phyloP scores from a whole-genome alignment of 1,284 basidiomycete genomes.

The Cryptococcus neoformans region DNA sequence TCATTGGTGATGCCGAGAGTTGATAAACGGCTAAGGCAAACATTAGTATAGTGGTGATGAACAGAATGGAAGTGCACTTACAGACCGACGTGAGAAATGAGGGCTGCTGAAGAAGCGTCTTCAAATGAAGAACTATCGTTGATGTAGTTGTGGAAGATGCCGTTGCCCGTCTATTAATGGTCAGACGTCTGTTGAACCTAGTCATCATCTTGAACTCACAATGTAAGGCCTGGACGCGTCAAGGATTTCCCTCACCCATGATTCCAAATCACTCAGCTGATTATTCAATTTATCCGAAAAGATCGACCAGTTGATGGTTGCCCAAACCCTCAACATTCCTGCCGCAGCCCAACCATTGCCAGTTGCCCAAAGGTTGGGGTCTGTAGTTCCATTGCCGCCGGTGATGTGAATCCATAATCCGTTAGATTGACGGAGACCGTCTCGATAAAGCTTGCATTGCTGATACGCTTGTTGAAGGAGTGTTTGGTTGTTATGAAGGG shows the following conservation, averaged over 20 bases:
- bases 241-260: slow-evolving; percentile 53
- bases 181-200: not conserved
- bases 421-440: slow-evolving; percentile 40
- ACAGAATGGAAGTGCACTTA: slow-evolving; percentile 50
- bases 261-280: slow-evolving; percentile 48
- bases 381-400: slow-evolving; percentile 33
- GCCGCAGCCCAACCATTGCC: slow-evolving; percentile 56
- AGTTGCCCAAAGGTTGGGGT: slow-evolving; percentile 44
- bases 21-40: slow-evolving; percentile 36
- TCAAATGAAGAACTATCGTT: slow-evolving; percentile 62
- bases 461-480: slow-evolving; percentile 68
- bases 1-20: slow-evolving; percentile 42
- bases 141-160: slow-evolving; percentile 73
- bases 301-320: slow-evolving; percentile 50
- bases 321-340: slow-evolving; percentile 53
- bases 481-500: slow-evolving; percentile 62
- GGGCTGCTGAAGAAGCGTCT: slow-evolving; percentile 69
- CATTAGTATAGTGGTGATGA: slow-evolving; percentile 3
- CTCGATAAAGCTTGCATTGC: slow-evolving; percentile 75
- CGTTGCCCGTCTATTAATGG: slow-evolving; percentile 53
- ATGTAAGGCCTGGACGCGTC: slow-evolving; percentile 41
- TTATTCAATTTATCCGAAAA: slow-evolving; percentile 36
- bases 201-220: slow-evolving; percentile 16
- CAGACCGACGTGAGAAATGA: slow-evolving; percentile 74
- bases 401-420: slow-evolving; percentile 49